Conservation (phyloP, 2,329 filamentous ascomycete genomes). For the Trichothecium roseum region DNA sequence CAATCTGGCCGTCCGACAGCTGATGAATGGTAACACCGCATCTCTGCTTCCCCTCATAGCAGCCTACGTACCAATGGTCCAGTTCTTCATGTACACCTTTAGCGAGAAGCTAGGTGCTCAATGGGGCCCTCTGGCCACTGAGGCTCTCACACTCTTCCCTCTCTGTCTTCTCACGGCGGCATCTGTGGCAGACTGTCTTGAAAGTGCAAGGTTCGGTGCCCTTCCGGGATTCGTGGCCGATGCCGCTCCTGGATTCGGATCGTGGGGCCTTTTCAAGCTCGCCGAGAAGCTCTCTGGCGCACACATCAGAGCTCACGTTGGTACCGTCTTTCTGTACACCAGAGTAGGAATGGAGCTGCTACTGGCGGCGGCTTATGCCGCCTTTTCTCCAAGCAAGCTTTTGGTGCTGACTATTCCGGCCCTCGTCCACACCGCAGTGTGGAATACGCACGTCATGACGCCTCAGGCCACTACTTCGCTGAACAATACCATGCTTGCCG, state of each 20-base stretch:
- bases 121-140: slow-evolving; percentile 66
- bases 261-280: slow-evolving; percentile 55
- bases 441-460: slow-evolving; percentile 65
- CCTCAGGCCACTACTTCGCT: slow-evolving; percentile 48
- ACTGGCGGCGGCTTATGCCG: slow-evolving; percentile 53
- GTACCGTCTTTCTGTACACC: slow-evolving; percentile 53
- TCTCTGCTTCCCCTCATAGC: slow-evolving; percentile 61
- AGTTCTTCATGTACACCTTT: slow-evolving; percentile 58
- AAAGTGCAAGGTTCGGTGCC: slow-evolving; percentile 43
- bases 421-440: slow-evolving; percentile 56
- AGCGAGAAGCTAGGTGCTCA: slow-evolving; percentile 57
- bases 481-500: slow-evolving; percentile 52
- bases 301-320: slow-evolving; percentile 41
- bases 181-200: slow-evolving; percentile 53
- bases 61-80: slow-evolving; percentile 61
- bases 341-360: slow-evolving; percentile 63
- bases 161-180: slow-evolving; percentile 54
- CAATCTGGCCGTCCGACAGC: slow-evolving; percentile 41
- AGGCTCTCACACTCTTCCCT: slow-evolving; percentile 62
- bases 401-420: slow-evolving; percentile 61
- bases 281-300: slow-evolving; percentile 28
- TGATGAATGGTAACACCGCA: slow-evolving; percentile 33
- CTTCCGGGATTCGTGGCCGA: slow-evolving; percentile 50
- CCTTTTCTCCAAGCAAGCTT: slow-evolving; percentile 58
- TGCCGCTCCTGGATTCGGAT: slow-evolving; percentile 52